These are phyloP conservation scores for Geosmithia flava DNA, from an alignment of 2,329 filamentous ascomycete species.

Conservation along the genomic window DNA sequence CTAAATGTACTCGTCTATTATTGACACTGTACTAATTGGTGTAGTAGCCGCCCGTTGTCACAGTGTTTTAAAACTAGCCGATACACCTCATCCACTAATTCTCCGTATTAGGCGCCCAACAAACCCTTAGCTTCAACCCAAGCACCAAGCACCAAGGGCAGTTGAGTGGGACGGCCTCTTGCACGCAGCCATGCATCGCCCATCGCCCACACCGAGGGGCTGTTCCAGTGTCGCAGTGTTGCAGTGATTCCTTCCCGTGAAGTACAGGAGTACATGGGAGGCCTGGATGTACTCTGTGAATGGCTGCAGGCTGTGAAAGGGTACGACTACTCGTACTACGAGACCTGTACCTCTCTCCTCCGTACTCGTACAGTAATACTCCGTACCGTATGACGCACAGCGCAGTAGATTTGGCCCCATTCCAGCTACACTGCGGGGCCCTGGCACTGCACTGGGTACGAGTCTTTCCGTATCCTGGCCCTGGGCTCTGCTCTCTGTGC, in stretches of 20 bases:
- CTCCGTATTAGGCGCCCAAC: background rate
- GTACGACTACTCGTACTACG: background rate
- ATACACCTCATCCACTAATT: background rate
- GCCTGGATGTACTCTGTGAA: too few species aligned
- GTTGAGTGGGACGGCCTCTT: too few species aligned
- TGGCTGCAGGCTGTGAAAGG: background rate
- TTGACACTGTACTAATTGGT: background rate
- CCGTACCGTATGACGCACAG: background rate
- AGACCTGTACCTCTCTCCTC: too few species aligned
- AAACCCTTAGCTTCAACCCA: background rate
- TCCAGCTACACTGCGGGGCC: constrained; percentile 2
- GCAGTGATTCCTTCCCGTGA: too few species aligned
- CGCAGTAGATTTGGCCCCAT: constrained; percentile 3
- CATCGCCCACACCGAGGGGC: too few species aligned
- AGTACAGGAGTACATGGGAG: too few species aligned
- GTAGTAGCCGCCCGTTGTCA: too few species aligned
- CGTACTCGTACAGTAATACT: background rate
- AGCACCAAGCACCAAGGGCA: too few species aligned
- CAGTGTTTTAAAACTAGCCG: background rate
- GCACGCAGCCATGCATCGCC: too few species aligned
- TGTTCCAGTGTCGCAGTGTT: too few species aligned
- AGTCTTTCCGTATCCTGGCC: background rate
- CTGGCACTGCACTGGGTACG: background rate
- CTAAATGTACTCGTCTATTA: background rate
- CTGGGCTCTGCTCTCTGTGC: background rate